phyloP scores from a whole-genome alignment of 306 rosid species.

The Senna siamea region DNA sequence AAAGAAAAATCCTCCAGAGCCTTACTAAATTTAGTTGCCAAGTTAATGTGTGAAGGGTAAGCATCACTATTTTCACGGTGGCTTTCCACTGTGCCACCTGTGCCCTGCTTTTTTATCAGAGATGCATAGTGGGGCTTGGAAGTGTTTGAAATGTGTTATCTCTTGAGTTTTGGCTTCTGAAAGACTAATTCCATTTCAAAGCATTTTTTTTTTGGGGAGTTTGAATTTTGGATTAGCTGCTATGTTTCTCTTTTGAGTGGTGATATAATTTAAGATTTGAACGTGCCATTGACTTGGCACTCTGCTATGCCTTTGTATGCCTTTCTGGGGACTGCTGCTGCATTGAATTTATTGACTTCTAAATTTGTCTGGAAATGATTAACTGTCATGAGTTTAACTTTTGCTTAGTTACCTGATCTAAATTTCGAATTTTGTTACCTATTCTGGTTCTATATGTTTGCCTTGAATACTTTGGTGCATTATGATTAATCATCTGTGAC shows the following conservation, averaged over 20 bases:
- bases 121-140: constrained; percentile 12
- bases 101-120: constrained; percentile 19
- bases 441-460: background rate
- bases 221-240: constrained; percentile 23
- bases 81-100: constrained; percentile 14
- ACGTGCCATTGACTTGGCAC: constrained; percentile 14
- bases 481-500: constrained; percentile 24
- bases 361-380: constrained; percentile 11
- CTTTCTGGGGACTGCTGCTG: constrained; percentile 28
- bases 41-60: constrained; percentile 27
- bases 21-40: background rate
- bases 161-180: constrained; percentile 19
- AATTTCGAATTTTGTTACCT: constrained; percentile 17
- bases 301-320: constrained; percentile 32
- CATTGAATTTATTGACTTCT: constrained; percentile 5
- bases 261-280: constrained; percentile 8
- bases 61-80: constrained; percentile 1
- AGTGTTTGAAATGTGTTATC: constrained; percentile 22
- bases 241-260: background rate
- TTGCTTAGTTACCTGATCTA: constrained; percentile 29
- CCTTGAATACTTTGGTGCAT: background rate
- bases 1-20: constrained; percentile 9
- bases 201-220: constrained; percentile 15
- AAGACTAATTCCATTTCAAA: background rate
- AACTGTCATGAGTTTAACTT: constrained; percentile 24